These are phyloP conservation scores for Pulveroboletus sp. DNA, from an alignment of 768 basidiomycete genomes.

Conservation along the genomic window DNA sequence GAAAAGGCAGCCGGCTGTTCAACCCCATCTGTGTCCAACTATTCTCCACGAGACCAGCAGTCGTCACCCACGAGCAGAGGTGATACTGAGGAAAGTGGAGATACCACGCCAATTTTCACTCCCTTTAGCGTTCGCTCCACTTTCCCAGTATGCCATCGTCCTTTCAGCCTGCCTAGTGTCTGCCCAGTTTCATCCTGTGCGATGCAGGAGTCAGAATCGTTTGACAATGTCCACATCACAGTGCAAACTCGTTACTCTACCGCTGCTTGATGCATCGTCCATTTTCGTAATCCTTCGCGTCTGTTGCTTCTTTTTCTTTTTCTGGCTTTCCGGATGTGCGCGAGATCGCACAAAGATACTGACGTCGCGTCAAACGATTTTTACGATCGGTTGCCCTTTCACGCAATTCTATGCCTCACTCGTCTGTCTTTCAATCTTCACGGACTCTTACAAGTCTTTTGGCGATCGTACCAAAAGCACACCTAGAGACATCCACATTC, in stretches of 20 bases:
- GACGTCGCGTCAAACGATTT: slow-evolving; percentile 14
- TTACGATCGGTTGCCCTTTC: background rate
- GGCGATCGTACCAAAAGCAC: slow-evolving; percentile 3
- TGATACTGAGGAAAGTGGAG: background rate
- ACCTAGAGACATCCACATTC: background rate
- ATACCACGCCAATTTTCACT: background rate
- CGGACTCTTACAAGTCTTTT: background rate
- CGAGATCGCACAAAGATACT: slow-evolving; percentile 12
- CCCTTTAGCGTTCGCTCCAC: background rate
- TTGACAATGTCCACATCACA: slow-evolving; percentile 7
- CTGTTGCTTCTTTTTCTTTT: background rate
- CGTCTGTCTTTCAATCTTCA: slow-evolving; percentile 1
- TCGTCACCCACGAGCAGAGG: background rate
- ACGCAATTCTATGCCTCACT: background rate
- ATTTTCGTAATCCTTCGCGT: background rate
- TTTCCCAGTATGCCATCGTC: slow-evolving; percentile 14
- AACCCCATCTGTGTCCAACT: slow-evolving; percentile 12
- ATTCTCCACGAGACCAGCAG: slow-evolving; percentile 5
- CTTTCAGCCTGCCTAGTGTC: slow-evolving; percentile 13
- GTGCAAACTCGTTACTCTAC: slow-evolving; percentile 12
- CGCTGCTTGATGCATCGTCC: slow-evolving; percentile 2
- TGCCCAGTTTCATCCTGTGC: background rate
- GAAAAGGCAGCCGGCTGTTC: slow-evolving; percentile 13
- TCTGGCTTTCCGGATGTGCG: background rate
- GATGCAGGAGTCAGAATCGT: slow-evolving; percentile 2